These are phyloP conservation scores for Boletus subparvulus DNA, from an alignment of 768 basidiomycete species.

Conservation along the genomic window DNA sequence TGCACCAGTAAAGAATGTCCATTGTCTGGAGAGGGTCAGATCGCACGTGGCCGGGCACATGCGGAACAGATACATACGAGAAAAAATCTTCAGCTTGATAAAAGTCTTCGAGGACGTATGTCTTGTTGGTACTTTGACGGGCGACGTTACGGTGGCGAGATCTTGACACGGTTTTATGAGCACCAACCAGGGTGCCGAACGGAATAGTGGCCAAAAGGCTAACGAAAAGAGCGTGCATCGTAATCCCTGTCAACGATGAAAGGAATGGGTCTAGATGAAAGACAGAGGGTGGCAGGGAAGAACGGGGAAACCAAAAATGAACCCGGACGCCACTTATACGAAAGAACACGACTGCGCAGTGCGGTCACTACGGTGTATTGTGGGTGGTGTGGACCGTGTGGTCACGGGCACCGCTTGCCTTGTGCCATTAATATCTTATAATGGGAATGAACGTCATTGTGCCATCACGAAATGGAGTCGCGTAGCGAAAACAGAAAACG, in stretches of 20 bases:
- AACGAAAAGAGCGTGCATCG: constrained; percentile 35
- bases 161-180: constrained; percentile 23
- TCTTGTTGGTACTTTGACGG: constrained; percentile 24
- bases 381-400: neutral
- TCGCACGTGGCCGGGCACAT: neutral
- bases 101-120: constrained; percentile 39
- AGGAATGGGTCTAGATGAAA: constrained; percentile 6
- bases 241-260: constrained; percentile 7
- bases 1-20: constrained; percentile 59
- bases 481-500: neutral
- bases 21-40: constrained; percentile 44
- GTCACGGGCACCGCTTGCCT: constrained; percentile 7
- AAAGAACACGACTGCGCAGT: neutral
- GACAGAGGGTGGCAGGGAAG: neutral
- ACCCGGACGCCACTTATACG: constrained; percentile 1
- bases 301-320: neutral
- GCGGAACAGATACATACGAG: constrained; percentile 41
- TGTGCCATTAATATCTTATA: constrained; percentile 16
- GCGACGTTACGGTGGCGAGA: constrained; percentile 32
- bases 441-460: constrained; percentile 13
- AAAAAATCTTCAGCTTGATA: constrained; percentile 58
- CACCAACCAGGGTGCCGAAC: constrained; percentile 39
- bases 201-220: constrained; percentile 33
- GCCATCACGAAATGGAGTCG: neutral
- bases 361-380: neutral